Evolutionary conservation across 1,284 basidiomycete species (phyloP).

Genomic region (Ceratobasidium sp.): DNA sequence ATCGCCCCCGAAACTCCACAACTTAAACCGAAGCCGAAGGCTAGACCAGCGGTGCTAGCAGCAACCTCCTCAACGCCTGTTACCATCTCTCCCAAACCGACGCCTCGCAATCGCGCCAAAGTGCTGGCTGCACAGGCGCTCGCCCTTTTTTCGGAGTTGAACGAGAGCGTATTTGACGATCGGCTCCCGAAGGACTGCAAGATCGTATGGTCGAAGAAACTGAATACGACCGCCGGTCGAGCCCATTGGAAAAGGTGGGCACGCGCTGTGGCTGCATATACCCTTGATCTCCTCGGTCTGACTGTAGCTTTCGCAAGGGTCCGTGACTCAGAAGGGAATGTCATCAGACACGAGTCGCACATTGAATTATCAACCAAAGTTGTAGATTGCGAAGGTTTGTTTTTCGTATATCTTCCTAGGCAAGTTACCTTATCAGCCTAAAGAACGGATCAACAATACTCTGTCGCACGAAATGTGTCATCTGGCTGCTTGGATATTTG

Average conservation of each 20-base stretch:
- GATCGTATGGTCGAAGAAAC: constrained; percentile 74
- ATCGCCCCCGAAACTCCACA: constrained; percentile 41
- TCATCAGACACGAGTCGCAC: constrained; percentile 58
- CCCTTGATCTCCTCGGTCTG: constrained; percentile 1
- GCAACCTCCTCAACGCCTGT: constrained; percentile 39
- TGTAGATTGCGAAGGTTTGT: constrained; percentile 70
- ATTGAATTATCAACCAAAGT: constrained; percentile 83
- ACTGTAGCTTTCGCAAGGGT: constrained; percentile 16
- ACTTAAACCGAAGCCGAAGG: constrained; percentile 35
- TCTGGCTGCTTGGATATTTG: constrained; percentile 81
- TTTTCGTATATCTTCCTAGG: neutral
- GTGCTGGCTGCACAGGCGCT: constrained; percentile 56
- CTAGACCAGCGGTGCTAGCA: constrained; percentile 24
- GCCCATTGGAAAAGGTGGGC: constrained; percentile 71
- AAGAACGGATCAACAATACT: constrained; percentile 79
- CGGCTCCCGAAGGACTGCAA: constrained; percentile 64
- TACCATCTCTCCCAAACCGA: constrained; percentile 45
- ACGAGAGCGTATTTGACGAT: constrained; percentile 53
- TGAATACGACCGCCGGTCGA: constrained; percentile 78
- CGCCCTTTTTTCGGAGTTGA: constrained; percentile 55
- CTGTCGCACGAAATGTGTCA: constrained; percentile 90
- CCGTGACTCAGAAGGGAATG: constrained; percentile 53
- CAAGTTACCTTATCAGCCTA: neutral
- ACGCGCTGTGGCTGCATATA: neutral
- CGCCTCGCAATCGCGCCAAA: constrained; percentile 56